These are phyloP conservation scores for Gentiana macrophylla DNA, from an alignment of 257 asterid genomes.

Conservation along the genomic window DNA sequence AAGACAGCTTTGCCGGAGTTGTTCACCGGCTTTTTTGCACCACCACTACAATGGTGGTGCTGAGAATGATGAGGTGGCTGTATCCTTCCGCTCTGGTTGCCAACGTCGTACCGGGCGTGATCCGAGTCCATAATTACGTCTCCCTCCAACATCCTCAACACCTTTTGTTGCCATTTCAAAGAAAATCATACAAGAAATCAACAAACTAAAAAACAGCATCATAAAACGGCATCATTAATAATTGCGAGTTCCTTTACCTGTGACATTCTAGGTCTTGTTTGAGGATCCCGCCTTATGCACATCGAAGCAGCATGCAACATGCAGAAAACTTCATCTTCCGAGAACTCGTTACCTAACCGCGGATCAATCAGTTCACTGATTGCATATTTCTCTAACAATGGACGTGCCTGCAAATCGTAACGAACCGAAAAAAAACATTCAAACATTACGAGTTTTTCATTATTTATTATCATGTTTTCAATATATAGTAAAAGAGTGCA, in stretches of 20 bases:
- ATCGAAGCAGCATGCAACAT: slow-evolving; percentile 89
- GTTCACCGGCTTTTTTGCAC: neutral
- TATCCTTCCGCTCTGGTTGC: slow-evolving; percentile 54
- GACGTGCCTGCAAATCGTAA: slow-evolving; percentile 65
- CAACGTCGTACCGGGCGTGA: slow-evolving; percentile 38
- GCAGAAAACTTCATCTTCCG: slow-evolving; percentile 61
- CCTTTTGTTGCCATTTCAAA: slow-evolving; percentile 23
- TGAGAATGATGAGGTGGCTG: slow-evolving; percentile 31
- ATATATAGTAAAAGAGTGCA: neutral
- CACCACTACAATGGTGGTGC: slow-evolving; percentile 30
- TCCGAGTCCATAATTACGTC: slow-evolving; percentile 57
- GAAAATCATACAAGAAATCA: neutral
- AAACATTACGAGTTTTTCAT: neutral
- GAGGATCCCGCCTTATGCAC: slow-evolving; percentile 87
- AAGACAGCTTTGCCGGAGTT: too few relatives aligned
- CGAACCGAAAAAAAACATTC: neutral
- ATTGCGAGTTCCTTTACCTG: slow-evolving; percentile 32
- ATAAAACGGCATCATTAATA: neutral
- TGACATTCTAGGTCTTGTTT: slow-evolving; percentile 88
- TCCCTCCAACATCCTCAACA: slow-evolving; percentile 79
- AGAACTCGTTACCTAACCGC: slow-evolving; percentile 34
- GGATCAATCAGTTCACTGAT: slow-evolving; percentile 72
- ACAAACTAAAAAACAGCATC: neutral
- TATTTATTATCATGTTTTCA: neutral
- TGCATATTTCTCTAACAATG: slow-evolving; percentile 69